A percentile compares a stretch with the other conserved stretches of the same genome.
These are phyloP conservation scores for Aspergillus mulundensis DNA, from an alignment of 495 filamentous ascomycete species.

Conservation along the genomic window DNA sequence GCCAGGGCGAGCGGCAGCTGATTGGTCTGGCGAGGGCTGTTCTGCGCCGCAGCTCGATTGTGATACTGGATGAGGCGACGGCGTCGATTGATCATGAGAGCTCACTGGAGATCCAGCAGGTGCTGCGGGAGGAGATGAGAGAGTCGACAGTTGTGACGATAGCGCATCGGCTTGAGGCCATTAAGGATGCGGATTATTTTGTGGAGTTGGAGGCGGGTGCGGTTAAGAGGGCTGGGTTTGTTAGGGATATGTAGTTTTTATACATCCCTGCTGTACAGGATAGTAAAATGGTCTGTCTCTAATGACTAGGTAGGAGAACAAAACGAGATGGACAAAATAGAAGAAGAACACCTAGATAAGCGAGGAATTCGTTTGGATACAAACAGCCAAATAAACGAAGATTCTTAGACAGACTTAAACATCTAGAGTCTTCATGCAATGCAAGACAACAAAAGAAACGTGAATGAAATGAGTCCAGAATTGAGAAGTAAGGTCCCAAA, in stretches of 20 bases:
- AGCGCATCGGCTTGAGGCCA: constrained; percentile 77
- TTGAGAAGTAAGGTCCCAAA: too few relatives aligned
- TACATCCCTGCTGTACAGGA: too few relatives aligned
- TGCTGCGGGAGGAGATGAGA: constrained; percentile 69
- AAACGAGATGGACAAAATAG: background rate
- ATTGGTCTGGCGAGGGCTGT: constrained; percentile 57
- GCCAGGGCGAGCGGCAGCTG: constrained; percentile 59
- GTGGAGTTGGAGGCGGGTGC: constrained; percentile 65
- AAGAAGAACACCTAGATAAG: background rate
- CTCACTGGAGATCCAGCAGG: constrained; percentile 69
- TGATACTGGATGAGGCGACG: constrained; percentile 79
- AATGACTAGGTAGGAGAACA: background rate
- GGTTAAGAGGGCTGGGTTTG: constrained; percentile 30
- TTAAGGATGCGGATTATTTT: constrained; percentile 70
- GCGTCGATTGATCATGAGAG: constrained; percentile 78
- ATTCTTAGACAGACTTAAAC: too few relatives aligned
- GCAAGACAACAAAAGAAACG: too few relatives aligned
- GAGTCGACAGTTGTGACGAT: constrained; percentile 83
- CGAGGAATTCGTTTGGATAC: background rate
- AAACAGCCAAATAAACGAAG: background rate
- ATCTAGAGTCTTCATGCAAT: too few relatives aligned
- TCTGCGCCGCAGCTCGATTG: constrained; percentile 52
- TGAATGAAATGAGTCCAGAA: too few relatives aligned
- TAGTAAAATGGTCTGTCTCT: background rate
- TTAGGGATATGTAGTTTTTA: constrained; percentile 23